These are phyloP conservation scores for Phytophthora europaea DNA, from an alignment of 352 stramenopile species.

Conservation along the genomic window DNA sequence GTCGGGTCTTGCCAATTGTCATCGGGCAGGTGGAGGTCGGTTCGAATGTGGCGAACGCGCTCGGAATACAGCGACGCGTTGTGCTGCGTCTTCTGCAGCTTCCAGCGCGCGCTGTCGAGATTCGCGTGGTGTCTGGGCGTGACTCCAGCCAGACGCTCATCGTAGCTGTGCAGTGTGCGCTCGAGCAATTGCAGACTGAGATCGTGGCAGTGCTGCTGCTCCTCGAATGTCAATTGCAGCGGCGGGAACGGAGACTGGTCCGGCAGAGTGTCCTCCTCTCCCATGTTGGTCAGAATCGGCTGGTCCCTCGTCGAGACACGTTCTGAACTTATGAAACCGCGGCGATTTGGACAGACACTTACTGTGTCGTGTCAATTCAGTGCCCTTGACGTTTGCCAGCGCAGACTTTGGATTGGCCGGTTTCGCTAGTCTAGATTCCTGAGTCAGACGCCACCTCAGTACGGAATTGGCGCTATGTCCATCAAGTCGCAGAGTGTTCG, in stretches of 20 bases:
- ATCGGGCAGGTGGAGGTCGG: conserved; percentile 40
- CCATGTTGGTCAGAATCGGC: conserved; percentile 16
- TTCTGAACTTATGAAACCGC: conserved; percentile 29
- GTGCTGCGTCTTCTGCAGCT: conserved; percentile 43
- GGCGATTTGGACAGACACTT: background rate
- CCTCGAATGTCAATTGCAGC: conserved; percentile 37
- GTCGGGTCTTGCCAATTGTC: conserved; percentile 41
- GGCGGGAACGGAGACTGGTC: conserved; percentile 44
- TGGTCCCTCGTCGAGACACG: conserved; percentile 1
- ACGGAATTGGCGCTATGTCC: conserved; percentile 22
- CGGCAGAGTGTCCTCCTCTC: conserved; percentile 28
- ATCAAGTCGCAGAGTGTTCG: conserved; percentile 37
- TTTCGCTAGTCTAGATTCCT: conserved; percentile 31
- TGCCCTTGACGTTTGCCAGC: background rate
- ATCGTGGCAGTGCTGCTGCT: conserved; percentile 47
- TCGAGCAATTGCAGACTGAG: conserved; percentile 47
- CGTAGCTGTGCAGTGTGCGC: conserved; percentile 48
- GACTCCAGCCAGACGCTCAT: conserved; percentile 37
- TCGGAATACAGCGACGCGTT: conserved; percentile 49
- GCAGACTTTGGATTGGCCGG: conserved; percentile 19
- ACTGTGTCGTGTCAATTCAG: conserved; percentile 5
- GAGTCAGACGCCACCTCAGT: conserved; percentile 13
- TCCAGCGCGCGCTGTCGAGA: conserved; percentile 50
- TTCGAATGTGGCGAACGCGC: conserved; percentile 33
- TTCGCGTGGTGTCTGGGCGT: conserved; percentile 31